Evolutionary conservation across 2,329 filamentous ascomycete genomes (phyloP).

Genomic region (Emmonsia crescens): DNA sequence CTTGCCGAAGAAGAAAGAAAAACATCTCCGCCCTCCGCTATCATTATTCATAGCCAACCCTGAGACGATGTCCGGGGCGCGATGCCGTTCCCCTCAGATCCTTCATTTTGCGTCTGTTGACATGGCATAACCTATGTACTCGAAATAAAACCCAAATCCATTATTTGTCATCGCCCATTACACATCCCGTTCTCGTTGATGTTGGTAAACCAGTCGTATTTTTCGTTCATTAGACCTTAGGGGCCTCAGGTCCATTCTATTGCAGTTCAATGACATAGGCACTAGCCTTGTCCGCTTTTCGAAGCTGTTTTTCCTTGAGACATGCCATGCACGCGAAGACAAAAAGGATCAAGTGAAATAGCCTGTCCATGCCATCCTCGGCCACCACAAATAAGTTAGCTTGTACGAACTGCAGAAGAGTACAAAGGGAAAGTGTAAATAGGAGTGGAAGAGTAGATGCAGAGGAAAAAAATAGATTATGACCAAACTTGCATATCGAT

Average conservation of each 20-base stretch:
- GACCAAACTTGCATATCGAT: not conserved
- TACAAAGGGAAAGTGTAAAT: not conserved
- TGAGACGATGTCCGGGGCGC: not conserved
- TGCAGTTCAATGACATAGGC: not conserved
- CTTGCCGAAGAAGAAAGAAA: not conserved
- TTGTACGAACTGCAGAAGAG: not conserved
- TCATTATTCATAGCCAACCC: not conserved
- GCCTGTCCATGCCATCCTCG: not conserved
- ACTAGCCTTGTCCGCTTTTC: not conserved
- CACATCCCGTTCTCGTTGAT: not conserved
- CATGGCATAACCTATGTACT: not conserved
- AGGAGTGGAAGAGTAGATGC: too few relatives aligned
- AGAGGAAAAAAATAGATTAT: not conserved
- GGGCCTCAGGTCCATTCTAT: not conserved
- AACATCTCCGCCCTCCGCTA: not conserved
- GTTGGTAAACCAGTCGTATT: not conserved
- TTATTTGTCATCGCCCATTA: not conserved
- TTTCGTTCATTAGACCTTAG: not conserved
- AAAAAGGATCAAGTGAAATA: not conserved
- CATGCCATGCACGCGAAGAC: slow-evolving; percentile 1
- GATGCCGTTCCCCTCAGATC: not conserved
- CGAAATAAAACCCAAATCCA: not conserved
- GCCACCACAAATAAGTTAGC: not conserved
- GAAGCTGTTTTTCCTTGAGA: not conserved
- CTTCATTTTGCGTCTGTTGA: not conserved